These are phyloP conservation scores for Jaltomata sinuosa DNA, from an alignment of 257 asterid genomes.

Conservation along the genomic window DNA sequence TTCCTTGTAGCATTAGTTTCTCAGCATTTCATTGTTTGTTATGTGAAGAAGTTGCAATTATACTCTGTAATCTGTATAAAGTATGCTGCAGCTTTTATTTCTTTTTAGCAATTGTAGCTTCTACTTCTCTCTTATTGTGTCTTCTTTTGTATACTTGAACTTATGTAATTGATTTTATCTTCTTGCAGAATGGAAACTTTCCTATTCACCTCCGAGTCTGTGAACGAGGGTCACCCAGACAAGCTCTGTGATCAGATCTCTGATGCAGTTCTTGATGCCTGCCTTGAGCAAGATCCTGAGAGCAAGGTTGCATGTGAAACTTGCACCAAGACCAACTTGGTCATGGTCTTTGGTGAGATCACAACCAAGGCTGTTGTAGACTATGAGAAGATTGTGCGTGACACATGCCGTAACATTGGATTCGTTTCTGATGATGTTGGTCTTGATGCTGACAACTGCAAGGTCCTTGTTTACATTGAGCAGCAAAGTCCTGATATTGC, in stretches of 20 bases:
- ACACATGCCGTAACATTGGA: constrained; percentile 52
- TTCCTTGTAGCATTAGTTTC: not conserved
- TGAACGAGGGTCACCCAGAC: constrained; percentile 64
- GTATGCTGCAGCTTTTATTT: not conserved
- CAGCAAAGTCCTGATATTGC: constrained; percentile 63
- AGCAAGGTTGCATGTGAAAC: constrained; percentile 64
- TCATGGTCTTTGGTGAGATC: constrained; percentile 56
- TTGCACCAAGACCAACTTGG: constrained; percentile 59
- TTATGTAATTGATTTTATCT: not conserved
- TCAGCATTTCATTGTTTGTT: not conserved
- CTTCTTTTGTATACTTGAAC: not conserved
- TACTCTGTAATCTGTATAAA: not conserved
- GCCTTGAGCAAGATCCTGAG: constrained; percentile 54
- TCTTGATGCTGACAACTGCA: constrained; percentile 54
- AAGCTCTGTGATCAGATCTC: constrained; percentile 65
- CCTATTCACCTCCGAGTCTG: constrained; percentile 58
- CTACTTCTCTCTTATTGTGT: not conserved
- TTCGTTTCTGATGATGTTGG: constrained; percentile 51
- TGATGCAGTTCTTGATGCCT: constrained; percentile 58
- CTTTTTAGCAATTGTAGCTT: not conserved
- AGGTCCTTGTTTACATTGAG: constrained; percentile 49
- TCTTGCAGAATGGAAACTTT: constrained; percentile 41
- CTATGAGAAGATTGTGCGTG: constrained; percentile 55
- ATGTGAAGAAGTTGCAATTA: not conserved
- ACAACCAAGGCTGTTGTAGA: constrained; percentile 49